Percentiles rank a stretch among this genome's conserved stretches.
Conservation (phyloP, 2,329 filamentous ascomycete genomes). For the Diaporthe australafricana region DNA sequence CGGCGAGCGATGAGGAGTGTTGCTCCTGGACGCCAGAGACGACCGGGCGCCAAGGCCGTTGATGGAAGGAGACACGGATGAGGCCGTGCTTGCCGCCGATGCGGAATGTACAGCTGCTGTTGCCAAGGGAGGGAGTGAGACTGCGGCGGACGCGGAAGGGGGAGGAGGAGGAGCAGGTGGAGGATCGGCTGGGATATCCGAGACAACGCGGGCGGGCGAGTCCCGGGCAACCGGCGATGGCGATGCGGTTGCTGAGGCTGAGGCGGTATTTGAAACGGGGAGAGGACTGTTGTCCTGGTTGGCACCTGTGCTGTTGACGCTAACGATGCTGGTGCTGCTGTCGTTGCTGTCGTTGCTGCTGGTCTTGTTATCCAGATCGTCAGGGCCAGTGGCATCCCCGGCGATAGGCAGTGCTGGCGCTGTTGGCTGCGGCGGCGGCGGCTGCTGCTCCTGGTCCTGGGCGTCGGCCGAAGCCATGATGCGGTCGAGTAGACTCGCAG, state of each 20-base stretch:
- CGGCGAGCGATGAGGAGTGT: slow-evolving; percentile 7
- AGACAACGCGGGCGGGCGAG: slow-evolving; percentile 23
- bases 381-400: not conserved
- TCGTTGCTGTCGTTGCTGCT: too few species aligned
- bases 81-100: not conserved
- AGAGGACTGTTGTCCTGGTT: not conserved
- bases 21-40: not conserved
- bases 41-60: not conserved
- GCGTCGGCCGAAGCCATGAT: not conserved
- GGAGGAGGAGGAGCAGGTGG: not conserved
- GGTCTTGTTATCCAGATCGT: not conserved
- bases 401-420: not conserved
- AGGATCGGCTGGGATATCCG: slow-evolving; percentile 13
- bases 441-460: not conserved
- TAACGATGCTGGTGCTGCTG: not conserved
- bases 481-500: not conserved
- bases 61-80: not conserved
- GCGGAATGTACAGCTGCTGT: not conserved
- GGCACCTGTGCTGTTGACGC: not conserved
- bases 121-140: not conserved
- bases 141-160: too few species aligned
- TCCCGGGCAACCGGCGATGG: not conserved
- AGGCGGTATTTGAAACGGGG: not conserved
- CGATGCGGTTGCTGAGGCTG: not conserved
- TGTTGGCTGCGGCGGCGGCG: not conserved